These are phyloP conservation scores for Amylostereum areolatum DNA, from an alignment of 1,284 basidiomycete species.

Conservation along the genomic window DNA sequence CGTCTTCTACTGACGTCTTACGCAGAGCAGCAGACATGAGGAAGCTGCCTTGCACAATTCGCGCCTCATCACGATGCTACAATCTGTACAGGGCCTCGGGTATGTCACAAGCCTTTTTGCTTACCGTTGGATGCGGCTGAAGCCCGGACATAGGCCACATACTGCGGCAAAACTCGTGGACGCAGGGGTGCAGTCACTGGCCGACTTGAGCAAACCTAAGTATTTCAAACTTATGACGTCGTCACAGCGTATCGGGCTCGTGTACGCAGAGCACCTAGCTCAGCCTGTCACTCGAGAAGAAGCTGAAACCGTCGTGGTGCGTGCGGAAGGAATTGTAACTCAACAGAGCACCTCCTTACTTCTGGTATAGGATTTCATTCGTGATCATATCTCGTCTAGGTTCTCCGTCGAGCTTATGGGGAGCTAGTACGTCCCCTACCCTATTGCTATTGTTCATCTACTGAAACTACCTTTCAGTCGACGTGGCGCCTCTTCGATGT, in stretches of 20 bases:
- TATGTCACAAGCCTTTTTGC: constrained; percentile 7
- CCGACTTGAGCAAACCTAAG: constrained; percentile 32
- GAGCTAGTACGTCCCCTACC: constrained; percentile 38
- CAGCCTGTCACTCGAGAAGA: constrained; percentile 30
- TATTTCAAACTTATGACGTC: constrained; percentile 30
- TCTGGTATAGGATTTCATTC: constrained; percentile 36
- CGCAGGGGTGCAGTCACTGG: constrained; percentile 41
- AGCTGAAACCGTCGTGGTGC: constrained; percentile 36
- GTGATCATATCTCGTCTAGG: constrained; percentile 34
- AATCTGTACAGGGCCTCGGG: constrained; percentile 27
- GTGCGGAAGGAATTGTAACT: constrained; percentile 8
- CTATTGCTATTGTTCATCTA: neutral
- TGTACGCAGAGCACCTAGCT: constrained; percentile 33
- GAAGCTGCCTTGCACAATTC: neutral
- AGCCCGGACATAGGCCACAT: constrained; percentile 19
- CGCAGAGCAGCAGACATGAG: constrained; percentile 6
- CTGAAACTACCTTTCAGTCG: constrained; percentile 14
- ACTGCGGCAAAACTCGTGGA: constrained; percentile 38
- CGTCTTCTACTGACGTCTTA: constrained; percentile 10
- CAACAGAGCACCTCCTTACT: neutral
- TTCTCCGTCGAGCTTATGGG: constrained; percentile 42
- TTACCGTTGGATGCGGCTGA: neutral
- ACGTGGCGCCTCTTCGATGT: constrained; percentile 12
- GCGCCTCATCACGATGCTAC: constrained; percentile 15
- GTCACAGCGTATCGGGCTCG: constrained; percentile 29